Base-by-base conservation (phyloP, 1,139 yeast species). In the Saccharomycopsis hybrid region DNA sequence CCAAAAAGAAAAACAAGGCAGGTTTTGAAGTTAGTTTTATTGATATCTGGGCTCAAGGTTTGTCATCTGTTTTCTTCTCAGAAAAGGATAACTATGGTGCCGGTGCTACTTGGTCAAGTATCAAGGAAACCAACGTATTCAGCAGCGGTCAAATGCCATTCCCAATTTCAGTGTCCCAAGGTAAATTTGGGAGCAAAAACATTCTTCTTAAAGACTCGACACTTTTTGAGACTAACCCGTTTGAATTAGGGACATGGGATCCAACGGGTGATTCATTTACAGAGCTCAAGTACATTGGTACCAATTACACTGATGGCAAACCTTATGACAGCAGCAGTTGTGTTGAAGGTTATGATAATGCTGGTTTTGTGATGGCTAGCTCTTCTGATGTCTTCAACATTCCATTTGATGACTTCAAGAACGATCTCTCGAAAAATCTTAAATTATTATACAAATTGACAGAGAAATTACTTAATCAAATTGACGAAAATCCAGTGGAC, bases 221-320 rank as follows among this genome's bases (percentile, higher is more conserved):
- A 1, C 74, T 84, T 13, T 80, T 85, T 56, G 97, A 89, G 65
- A 71, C 85, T 60, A 85, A 77, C 55, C 90, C 97, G 1, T 86
- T 69, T 59, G 96, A 89, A 67, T 64, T 88, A 65, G 96, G 96
- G 4, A 82, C 94, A 32, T 88, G 95, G 94, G 96, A 89, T 63
- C 84, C 88, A 37, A 73, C 85, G 0, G 65, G 87, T 46, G 72
- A 76, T 54, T 74, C 82, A 28, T 88, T 89, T 67, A 72, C 82
- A 28, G 81, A 82, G 54, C 62, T 74, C 30, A 73, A 74, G 60
- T 78, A 78, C 58, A 63, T 77, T 56, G 84, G 85, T 30, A 71
- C 82, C 2, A 60, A 67, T 24, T 66, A 71, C 37, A 61, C 66
- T 36, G 67, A 71, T 53, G 85, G 84, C 31, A 52, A 64, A 35